Evolutionary conservation across 306 rosid genomes (phyloP).

Genomic region (Trifolium subterraneum): DNA sequence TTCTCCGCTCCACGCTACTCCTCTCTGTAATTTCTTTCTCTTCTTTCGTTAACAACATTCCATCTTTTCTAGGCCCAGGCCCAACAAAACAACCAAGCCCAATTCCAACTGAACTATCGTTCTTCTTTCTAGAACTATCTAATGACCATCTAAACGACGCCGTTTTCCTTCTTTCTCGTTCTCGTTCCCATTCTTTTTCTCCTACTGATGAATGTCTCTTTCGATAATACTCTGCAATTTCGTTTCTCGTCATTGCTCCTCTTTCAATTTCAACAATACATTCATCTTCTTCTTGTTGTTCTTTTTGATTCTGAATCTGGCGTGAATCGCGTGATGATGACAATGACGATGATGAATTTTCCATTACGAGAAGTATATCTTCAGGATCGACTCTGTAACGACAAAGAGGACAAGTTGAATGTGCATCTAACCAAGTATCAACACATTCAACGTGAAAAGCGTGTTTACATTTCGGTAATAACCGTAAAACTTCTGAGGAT

Average conservation of each 20-base stretch:
- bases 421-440: slow-evolving; percentile 98
- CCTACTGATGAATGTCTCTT: slow-evolving; percentile 78
- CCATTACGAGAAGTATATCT: slow-evolving; percentile 64
- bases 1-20: slow-evolving; percentile 41
- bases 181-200: slow-evolving; percentile 45
- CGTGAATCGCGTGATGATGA: too few species aligned
- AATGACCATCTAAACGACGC: slow-evolving; percentile 67
- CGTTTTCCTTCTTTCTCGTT: slow-evolving; percentile 32
- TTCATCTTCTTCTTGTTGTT: not conserved
- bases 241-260: slow-evolving; percentile 10
- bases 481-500: slow-evolving; percentile 67
- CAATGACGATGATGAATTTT: slow-evolving; percentile 8
- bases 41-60: slow-evolving; percentile 50
- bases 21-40: not conserved
- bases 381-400: slow-evolving; percentile 89
- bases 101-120: not conserved
- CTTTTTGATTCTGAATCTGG: not conserved
- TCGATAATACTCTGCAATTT: slow-evolving; percentile 36
- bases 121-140: slow-evolving; percentile 59
- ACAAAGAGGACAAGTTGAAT: slow-evolving; percentile 92
- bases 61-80: slow-evolving; percentile 71
- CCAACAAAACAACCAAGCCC: slow-evolving; percentile 56
- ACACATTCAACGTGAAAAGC: slow-evolving; percentile 97
- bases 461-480: slow-evolving; percentile 88
- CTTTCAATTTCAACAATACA: slow-evolving; percentile 38